Evolutionary conservation across 495 filamentous ascomycete species (phyloP), one percentile per base, ranked within the genome.

Genomic region (Lophiotrema nucula): DNA sequence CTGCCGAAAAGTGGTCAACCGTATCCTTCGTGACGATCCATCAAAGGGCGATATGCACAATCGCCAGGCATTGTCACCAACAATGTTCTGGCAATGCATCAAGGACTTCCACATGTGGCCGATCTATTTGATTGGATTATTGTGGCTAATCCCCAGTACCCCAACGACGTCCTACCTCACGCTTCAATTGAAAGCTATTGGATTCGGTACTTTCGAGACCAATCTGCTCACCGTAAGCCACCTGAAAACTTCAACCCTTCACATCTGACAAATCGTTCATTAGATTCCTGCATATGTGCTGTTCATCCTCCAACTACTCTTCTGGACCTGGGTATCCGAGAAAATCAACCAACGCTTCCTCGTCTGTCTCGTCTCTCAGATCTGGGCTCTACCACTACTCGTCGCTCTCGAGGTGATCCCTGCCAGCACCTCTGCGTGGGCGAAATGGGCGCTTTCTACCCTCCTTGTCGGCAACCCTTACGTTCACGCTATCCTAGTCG

Each of bases 241-340:
- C 22, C 18, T 15, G 3, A 37, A 3, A 39, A 4, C 19, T 39
- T 42, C 16, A 22, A 22, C 16, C 21, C 11, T 15, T 35, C 8
- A 35, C 15, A 15, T 15, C 31, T 35, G 8, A 35, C 31, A 8
- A 15, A 35, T 15, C 31, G 8, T 15, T 15, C 31, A 35, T 10
- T 26, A 58, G 62, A 69, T 73, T 19, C 70, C 70, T 11, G 61
- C 66, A 12, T 70, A 69, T 57, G 56, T 63, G 2, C 19, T 73
- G 42, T 73, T 71, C 53, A 73, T 71, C 47, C n/a, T 69, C 39
- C 89, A 69, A 50, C 69, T 82, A 4, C 57, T 82, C 0, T 70
- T 74, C 62, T 75, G 75, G 69, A 87, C 83, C 1, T 82, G 77
- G 57, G 19, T 87, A 1, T 83, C 82, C 0, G 83, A 85, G 42